Evolutionary conservation across 2,329 filamentous ascomycete genomes (phyloP).

Genomic region (Beauveria scarabaeidicola): DNA sequence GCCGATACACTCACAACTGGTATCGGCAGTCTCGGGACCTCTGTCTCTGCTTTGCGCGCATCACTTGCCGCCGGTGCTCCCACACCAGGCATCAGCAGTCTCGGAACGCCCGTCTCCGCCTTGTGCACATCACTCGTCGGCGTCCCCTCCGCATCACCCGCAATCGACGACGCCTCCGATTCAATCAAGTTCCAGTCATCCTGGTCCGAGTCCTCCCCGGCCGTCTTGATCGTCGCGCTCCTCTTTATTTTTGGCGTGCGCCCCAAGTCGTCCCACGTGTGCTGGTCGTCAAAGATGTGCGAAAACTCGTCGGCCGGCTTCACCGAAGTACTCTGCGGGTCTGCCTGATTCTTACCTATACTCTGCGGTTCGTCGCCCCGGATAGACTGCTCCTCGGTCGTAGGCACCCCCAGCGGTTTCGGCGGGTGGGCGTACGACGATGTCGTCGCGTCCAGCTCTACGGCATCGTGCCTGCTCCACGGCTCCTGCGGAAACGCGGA

Average conservation of each 20-base stretch:
- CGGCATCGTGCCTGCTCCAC: conserved; percentile 18
- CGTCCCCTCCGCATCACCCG: background rate
- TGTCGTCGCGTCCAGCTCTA: conserved; percentile 25
- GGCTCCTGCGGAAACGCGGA: conserved; percentile 22
- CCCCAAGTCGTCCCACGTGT: conserved; percentile 43
- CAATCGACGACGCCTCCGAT: conserved; percentile 24
- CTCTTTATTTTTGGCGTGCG: conserved; percentile 23
- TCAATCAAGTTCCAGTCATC: conserved; percentile 47
- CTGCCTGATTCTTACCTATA: conserved; percentile 18
- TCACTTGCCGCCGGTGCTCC: background rate
- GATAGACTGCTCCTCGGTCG: conserved; percentile 23
- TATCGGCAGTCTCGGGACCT: background rate
- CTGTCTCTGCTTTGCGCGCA: background rate
- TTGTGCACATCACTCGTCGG: background rate
- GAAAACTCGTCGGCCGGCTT: conserved; percentile 22
- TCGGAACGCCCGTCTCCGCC: background rate
- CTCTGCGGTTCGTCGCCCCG: conserved; percentile 31
- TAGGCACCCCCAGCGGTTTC: conserved; percentile 24
- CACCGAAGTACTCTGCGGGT: conserved; percentile 13
- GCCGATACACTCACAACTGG: background rate
- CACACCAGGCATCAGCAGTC: background rate
- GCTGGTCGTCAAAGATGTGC: conserved; percentile 26
- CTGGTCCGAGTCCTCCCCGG: conserved; percentile 13
- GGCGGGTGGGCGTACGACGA: conserved; percentile 28
- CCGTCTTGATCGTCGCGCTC: conserved; percentile 31